Conservation (phyloP, 371 early-diverging fungal genomes). For the Coemansia sp. region DNA sequence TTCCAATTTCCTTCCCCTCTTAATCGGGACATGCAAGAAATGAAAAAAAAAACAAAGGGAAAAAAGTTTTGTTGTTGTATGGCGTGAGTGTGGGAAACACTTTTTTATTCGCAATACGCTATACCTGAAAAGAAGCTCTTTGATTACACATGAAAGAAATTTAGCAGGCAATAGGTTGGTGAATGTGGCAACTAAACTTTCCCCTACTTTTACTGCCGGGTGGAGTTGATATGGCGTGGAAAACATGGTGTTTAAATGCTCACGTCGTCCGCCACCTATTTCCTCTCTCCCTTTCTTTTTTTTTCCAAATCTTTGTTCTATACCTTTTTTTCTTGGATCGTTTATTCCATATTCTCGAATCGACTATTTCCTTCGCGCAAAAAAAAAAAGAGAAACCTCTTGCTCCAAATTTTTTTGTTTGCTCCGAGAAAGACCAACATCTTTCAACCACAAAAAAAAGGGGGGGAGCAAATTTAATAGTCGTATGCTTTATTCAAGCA, state of each 20-base stretch:
- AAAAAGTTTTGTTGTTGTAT: no score
- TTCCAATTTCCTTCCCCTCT: no score
- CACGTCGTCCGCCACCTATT: background rate
- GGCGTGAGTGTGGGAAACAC: no score
- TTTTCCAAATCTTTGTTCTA: background rate
- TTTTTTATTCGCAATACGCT: background rate
- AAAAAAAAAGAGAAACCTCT: no score
- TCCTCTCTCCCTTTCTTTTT: background rate
- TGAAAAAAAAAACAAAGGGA: no score
- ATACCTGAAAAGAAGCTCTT: background rate
- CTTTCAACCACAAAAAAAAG: background rate
- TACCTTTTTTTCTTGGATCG: no score
- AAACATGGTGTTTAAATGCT: background rate
- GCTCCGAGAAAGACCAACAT: background rate
- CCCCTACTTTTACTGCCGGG: background rate
- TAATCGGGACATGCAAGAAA: no score
- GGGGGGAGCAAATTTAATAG: background rate
- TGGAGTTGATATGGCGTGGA: constrained; percentile 12
- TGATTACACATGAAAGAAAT: background rate
- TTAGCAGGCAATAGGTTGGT: background rate
- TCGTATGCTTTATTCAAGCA: constrained; percentile 2
- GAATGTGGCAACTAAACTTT: background rate
- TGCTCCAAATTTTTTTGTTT: no score
- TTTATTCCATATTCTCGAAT: no score
- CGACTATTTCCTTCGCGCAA: background rate